Evolutionary conservation across 768 basidiomycete genomes (phyloP), one percentile per base, ranked within the genome.

Genomic region (Tricholoma saponaceum): DNA sequence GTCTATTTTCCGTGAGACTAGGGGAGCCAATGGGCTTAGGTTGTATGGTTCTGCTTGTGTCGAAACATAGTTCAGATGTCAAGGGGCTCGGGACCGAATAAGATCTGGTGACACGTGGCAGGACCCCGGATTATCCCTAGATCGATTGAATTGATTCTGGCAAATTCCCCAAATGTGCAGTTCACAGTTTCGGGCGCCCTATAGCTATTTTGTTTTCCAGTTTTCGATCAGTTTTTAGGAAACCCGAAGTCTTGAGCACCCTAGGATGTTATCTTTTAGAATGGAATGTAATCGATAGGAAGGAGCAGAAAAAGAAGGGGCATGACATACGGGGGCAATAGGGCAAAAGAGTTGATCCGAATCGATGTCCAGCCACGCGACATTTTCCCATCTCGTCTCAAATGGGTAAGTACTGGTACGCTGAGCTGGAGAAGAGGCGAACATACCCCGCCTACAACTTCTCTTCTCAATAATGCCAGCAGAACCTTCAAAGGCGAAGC

Each of bases 401-500:
- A 49, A 49, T 49, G 47, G 47, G 47, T 49, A 28, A 49, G 47
- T 49, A 49, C 13, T 20, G 39, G 18, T 44, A 9, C 43, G 20
- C n/a, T 32, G 30, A 8, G 30, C n/a, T n/a, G 28, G 4, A 46
- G 23, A 18, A 18, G 46, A 50, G n/a, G 25, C 47, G 7, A 50
- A 50, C 12, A 50, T 50, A 50, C 47, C 47, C 47, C 47, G 26
- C 26, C 47, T 50, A 28, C 47, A 30, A 9, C 47, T 50, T 30
- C 47, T 30, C 16, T 46, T 46, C 44, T 46, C 44, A 16, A 54
- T 46, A 35, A 86, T 86, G 85, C 83, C 85, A 32, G 78, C 76
- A 53, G 85, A 86, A 68, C 77, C 76, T 0, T 73, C 77, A 20
- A 82, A 82, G 64, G 64, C 72, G 25, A 83, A 77, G 65, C 64